These are phyloP conservation scores for Aspergillus nomiae DNA, from an alignment of 2,329 filamentous ascomycete genomes.

Conservation along the genomic window DNA sequence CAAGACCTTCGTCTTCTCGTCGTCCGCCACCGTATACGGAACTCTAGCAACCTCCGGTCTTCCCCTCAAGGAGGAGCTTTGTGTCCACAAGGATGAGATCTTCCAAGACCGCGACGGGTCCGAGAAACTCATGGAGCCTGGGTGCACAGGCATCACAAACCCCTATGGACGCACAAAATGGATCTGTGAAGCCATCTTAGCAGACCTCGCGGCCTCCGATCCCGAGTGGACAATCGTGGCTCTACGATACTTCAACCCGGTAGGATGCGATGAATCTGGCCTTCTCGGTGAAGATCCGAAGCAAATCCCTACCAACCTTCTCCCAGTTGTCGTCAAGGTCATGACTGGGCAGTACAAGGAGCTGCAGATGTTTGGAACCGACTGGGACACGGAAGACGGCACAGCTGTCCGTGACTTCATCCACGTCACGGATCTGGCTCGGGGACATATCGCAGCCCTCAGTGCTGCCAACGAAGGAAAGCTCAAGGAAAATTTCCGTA, in stretches of 20 bases:
- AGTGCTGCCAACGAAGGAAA: constrained; percentile 36
- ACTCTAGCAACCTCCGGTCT: constrained; percentile 53
- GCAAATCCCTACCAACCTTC: constrained; percentile 63
- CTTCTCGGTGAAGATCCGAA: constrained; percentile 66
- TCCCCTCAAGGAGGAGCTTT: constrained; percentile 59
- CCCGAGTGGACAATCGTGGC: constrained; percentile 65
- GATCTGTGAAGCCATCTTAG: constrained; percentile 67
- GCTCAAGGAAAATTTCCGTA: constrained; percentile 43
- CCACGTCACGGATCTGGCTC: constrained; percentile 66
- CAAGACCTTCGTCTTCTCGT: constrained; percentile 69
- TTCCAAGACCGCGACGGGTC: constrained; percentile 48
- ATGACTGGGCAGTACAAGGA: constrained; percentile 56
- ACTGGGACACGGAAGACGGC: constrained; percentile 67
- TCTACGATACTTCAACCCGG: constrained; percentile 68
- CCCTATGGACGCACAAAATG: constrained; percentile 69
- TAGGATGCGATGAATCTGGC: constrained; percentile 66
- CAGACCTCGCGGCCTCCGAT: constrained; percentile 62
- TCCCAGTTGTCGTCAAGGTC: constrained; percentile 65
- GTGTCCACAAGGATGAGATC: constrained; percentile 54
- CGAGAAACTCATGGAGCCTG: constrained; percentile 47
- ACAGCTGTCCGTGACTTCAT: constrained; percentile 70
- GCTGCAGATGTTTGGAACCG: constrained; percentile 64
- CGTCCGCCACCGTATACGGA: constrained; percentile 69
- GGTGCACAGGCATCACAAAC: constrained; percentile 61
- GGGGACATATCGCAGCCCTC: constrained; percentile 64